Conservation (phyloP, 1,284 basidiomycete genomes). For the Boletus semigastroideus region DNA sequence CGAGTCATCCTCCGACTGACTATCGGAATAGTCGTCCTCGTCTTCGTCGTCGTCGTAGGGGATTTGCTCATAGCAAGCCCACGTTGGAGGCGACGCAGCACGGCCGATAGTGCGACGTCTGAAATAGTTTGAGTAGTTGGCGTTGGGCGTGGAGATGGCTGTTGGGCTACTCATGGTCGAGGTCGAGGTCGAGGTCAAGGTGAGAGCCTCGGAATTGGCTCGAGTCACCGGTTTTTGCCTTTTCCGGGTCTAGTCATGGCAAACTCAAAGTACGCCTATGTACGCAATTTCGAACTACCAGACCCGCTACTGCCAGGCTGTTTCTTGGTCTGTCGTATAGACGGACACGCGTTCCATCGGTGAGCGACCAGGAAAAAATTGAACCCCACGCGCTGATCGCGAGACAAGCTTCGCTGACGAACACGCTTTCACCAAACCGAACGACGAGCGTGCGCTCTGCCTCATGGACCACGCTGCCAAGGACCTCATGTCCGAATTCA, state of each 20-base stretch:
- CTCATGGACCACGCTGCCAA: constrained; percentile 93
- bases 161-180: constrained; percentile 33
- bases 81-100: constrained; percentile 76
- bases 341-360: constrained; percentile 96
- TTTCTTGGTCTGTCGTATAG: constrained; percentile 85
- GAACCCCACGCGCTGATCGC: constrained; percentile 3
- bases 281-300: constrained; percentile 86
- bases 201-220: background rate
- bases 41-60: constrained; percentile 55
- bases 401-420: constrained; percentile 74
- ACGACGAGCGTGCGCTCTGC: constrained; percentile 82
- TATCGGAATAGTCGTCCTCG: constrained; percentile 43
- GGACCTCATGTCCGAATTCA: constrained; percentile 79
- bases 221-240: constrained; percentile 20
- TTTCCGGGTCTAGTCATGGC: constrained; percentile 62
- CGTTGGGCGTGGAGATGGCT: constrained; percentile 37
- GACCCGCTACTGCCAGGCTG: constrained; percentile 85
- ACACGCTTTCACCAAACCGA: constrained; percentile 88
- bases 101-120: constrained; percentile 71
- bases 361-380: constrained; percentile 34
- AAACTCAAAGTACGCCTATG: constrained; percentile 89
- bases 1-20: constrained; percentile 51
- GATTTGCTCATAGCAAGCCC: constrained; percentile 86
- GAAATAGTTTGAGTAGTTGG: constrained; percentile 57
- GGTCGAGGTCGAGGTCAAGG: background rate